Conservation (phyloP, 192 early-diverging fungal species). For the Coemansia sp. region DNA sequence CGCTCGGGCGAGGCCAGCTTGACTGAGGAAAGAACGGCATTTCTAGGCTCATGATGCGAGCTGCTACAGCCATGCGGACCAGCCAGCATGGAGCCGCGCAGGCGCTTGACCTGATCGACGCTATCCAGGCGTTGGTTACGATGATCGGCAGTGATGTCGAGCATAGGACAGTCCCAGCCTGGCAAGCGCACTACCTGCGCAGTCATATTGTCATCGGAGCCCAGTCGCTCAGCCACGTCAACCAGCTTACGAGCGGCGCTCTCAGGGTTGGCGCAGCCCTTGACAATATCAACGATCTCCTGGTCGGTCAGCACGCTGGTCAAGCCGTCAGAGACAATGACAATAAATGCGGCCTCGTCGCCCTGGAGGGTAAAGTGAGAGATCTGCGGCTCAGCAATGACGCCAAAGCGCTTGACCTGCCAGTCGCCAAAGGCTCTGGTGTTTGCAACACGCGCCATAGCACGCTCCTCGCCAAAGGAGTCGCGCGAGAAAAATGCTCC, state of each 20-base stretch:
- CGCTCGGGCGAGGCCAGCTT: conserved; percentile 42
- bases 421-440: conserved; percentile 72
- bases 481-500: conserved; percentile 74
- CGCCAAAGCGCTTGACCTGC: conserved; percentile 68
- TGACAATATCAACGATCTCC: conserved; percentile 71
- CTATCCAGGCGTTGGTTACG: conserved; percentile 62
- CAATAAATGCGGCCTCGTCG: conserved; percentile 68
- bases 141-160: conserved; percentile 66
- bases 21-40: conserved; percentile 6
- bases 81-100: conserved; percentile 51
- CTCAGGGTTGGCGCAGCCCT: conserved; percentile 61
- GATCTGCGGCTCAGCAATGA: conserved; percentile 71
- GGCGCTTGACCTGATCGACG: conserved; percentile 48
- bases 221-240: conserved; percentile 64
- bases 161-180: conserved; percentile 67
- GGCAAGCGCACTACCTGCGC: conserved; percentile 69
- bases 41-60: conserved; percentile 23
- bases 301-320: conserved; percentile 72
- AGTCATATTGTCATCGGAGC: conserved; percentile 72
- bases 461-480: conserved; percentile 73
- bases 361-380: conserved; percentile 56
- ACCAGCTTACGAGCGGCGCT: conserved; percentile 61
- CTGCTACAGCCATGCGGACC: conserved; percentile 36
- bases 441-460: conserved; percentile 65
- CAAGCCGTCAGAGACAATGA: conserved; percentile 70